phyloP scores from a whole-genome alignment of 164 flowering plant genomes.

The Echeveria elegans region DNA sequence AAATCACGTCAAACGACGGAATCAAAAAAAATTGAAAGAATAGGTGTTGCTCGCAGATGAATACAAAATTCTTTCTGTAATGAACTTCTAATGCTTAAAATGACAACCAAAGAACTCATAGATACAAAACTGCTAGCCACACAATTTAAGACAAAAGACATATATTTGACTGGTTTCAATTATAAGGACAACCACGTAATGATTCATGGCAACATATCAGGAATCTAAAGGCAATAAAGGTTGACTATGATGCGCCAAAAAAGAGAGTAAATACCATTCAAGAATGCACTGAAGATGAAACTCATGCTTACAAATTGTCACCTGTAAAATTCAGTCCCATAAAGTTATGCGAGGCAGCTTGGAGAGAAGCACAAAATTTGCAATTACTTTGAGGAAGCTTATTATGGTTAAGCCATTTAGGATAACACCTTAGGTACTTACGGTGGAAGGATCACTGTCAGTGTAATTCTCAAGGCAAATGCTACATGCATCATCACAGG shows the following conservation, averaged over 20 bases:
- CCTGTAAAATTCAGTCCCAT: constrained; percentile 28
- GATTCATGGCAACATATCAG: neutral
- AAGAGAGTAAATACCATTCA: constrained; percentile 51
- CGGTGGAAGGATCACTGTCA: constrained; percentile 88
- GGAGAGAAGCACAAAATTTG: too few relatives aligned
- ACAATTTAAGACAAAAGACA: neutral
- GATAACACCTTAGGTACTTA: constrained; percentile 11
- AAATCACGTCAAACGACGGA: too few relatives aligned
- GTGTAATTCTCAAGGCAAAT: constrained; percentile 85
- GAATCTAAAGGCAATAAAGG: neutral
- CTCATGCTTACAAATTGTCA: constrained; percentile 93
- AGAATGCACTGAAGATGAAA: constrained; percentile 98
- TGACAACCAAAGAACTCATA: neutral
- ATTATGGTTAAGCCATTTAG: too few relatives aligned
- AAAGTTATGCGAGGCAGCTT: neutral
- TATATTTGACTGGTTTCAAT: neutral
- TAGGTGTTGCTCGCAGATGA: neutral
- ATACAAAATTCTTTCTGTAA: neutral
- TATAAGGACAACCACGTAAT: neutral
- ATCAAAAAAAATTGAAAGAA: neutral
- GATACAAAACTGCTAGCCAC: neutral
- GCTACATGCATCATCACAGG: constrained; percentile 98
- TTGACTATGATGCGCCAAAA: neutral
- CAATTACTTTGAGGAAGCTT: too few relatives aligned
- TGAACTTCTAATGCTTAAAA: neutral